These are phyloP conservation scores for Rhinocladiella mackenziei DNA, from an alignment of 2,329 filamentous ascomycete genomes.

Conservation along the genomic window DNA sequence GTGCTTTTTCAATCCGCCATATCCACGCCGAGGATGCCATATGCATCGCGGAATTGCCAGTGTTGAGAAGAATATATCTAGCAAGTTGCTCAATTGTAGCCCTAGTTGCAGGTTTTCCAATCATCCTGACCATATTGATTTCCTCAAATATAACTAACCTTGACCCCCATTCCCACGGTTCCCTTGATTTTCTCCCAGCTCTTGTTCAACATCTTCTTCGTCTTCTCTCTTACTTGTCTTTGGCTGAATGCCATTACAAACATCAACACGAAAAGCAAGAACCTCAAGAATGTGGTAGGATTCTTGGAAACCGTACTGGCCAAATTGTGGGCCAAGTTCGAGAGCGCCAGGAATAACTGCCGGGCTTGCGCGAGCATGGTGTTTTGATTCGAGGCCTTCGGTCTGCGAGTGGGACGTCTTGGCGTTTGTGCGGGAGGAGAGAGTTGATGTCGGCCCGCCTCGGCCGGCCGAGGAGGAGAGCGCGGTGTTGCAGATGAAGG, in stretches of 20 bases:
- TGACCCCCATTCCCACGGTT: constrained; percentile 93
- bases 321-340: constrained; percentile 49
- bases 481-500: constrained; percentile 14
- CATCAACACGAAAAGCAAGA: constrained; percentile 74
- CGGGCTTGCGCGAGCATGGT: constrained; percentile 41
- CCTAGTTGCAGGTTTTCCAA: neutral
- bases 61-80: too few relatives aligned
- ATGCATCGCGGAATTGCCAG: too few relatives aligned
- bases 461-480: constrained; percentile 8
- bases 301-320: constrained; percentile 51
- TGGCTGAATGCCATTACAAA: constrained; percentile 73
- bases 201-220: constrained; percentile 63
- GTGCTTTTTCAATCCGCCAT: too few relatives aligned
- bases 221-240: constrained; percentile 67
- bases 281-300: constrained; percentile 54
- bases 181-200: constrained; percentile 77
- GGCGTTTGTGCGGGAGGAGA: constrained; percentile 23
- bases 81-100: too few relatives aligned
- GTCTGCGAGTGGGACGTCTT: constrained; percentile 17
- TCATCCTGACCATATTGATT: neutral
- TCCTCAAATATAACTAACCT: constrained; percentile 78
- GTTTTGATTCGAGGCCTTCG: constrained; percentile 29
- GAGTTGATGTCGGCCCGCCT: constrained; percentile 16
- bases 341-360: constrained; percentile 45
- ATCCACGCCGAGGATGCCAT: too few relatives aligned